These are phyloP conservation scores for Neopestalotiopsis clavispora DNA, from an alignment of 2,329 filamentous ascomycete species.

Conservation along the genomic window DNA sequence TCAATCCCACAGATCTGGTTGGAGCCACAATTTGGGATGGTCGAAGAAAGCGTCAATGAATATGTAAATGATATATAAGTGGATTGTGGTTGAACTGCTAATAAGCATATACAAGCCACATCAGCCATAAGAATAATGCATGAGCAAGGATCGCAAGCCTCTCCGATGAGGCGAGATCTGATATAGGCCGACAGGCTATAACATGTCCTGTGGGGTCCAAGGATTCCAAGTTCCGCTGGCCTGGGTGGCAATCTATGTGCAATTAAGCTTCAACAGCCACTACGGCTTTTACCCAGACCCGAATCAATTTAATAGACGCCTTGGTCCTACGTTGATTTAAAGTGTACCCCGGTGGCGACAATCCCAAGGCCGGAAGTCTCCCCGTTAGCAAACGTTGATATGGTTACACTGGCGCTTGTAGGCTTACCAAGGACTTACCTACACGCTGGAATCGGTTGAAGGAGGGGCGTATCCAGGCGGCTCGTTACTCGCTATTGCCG, in stretches of 20 bases:
- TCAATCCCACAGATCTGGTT: no score
- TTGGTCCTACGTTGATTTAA: neutral
- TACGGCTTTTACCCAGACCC: neutral
- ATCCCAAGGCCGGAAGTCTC: neutral
- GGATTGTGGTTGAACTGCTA: neutral
- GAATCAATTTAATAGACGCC: neutral
- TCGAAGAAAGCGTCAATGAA: no score
- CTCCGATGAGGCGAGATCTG: neutral
- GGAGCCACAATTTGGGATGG: no score
- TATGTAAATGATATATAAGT: no score
- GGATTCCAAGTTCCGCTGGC: neutral
- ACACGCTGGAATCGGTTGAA: no score
- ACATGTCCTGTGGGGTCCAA: neutral
- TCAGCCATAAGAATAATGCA: neutral
- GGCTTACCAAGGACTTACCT: no score
- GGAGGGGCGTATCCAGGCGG: neutral
- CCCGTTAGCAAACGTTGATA: neutral
- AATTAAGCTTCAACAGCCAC: slow-evolving; percentile 1
- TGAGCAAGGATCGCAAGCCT: neutral
- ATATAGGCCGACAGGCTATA: slow-evolving; percentile 8
- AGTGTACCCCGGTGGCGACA: neutral
- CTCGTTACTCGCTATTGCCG: neutral
- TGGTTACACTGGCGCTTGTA: neutral
- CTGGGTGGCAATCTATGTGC: neutral
- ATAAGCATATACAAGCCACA: neutral